phyloP scores from a whole-genome alignment of 805 yeast genomes.

The Candida jianshihensis region DNA sequence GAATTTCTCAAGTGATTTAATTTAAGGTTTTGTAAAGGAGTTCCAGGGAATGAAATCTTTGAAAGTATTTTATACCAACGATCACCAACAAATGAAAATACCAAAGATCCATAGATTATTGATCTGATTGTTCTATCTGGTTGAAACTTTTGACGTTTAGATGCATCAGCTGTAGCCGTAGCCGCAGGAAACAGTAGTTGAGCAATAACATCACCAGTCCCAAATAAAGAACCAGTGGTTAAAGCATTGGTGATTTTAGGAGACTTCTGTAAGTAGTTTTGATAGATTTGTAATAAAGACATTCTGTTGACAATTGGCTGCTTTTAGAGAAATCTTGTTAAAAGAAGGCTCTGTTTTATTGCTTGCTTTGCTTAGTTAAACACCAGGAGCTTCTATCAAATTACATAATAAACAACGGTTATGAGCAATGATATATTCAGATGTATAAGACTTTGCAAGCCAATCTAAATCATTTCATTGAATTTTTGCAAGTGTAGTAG shows the following conservation, averaged over 20 bases:
- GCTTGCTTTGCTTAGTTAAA: too few species aligned
- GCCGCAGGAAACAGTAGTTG: slow-evolving; percentile 42
- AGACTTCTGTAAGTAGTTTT: slow-evolving; percentile 27
- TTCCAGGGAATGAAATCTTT: slow-evolving; percentile 32
- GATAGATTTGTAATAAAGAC: slow-evolving; percentile 11
- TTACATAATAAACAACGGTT: too few species aligned
- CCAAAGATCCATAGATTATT: slow-evolving; percentile 57
- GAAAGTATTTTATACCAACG: slow-evolving; percentile 58
- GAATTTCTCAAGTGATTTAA: slow-evolving; percentile 28
- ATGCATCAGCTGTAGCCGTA: slow-evolving; percentile 4
- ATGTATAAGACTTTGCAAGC: too few species aligned
- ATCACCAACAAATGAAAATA: slow-evolving; percentile 72
- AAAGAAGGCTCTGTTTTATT: too few species aligned
- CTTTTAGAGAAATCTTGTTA: too few species aligned
- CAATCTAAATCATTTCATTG: too few species aligned
- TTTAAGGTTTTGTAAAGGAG: slow-evolving; percentile 9
- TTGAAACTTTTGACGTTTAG: slow-evolving; percentile 35
- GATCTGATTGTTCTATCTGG: slow-evolving; percentile 54
- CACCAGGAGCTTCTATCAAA: too few species aligned
- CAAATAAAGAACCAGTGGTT: slow-evolving; percentile 57
- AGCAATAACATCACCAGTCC: slow-evolving; percentile 70
- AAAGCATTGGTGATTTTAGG: slow-evolving; percentile 50
- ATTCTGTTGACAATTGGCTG: neutral
- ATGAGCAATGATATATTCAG: too few species aligned
- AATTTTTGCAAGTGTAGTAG: too few species aligned